These are phyloP conservation scores for Coemansia sp. DNA, from an alignment of 192 early-diverging fungal genomes.

Conservation along the genomic window DNA sequence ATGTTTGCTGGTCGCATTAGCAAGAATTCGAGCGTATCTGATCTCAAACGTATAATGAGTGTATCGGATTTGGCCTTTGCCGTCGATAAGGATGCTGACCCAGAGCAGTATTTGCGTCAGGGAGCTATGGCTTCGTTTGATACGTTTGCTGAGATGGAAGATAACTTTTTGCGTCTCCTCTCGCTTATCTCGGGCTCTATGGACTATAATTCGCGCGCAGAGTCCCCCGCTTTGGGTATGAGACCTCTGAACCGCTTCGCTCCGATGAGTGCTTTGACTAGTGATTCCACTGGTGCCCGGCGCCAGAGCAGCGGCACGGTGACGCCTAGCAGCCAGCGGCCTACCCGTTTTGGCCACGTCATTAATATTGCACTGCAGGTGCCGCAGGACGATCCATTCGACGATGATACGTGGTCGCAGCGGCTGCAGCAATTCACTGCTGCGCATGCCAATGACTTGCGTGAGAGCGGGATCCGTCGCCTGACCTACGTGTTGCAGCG, in stretches of 20 bases:
- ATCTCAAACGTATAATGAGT: constrained; percentile 70
- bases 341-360: constrained; percentile 71
- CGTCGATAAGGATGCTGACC: constrained; percentile 65
- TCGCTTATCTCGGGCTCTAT: constrained; percentile 59
- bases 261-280: constrained; percentile 51
- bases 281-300: background rate
- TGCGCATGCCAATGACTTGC: constrained; percentile 62
- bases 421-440: constrained; percentile 69
- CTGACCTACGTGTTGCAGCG: constrained; percentile 90
- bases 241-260: constrained; percentile 30
- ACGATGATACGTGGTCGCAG: constrained; percentile 71
- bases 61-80: constrained; percentile 83
- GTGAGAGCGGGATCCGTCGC: constrained; percentile 79
- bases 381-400: constrained; percentile 60
- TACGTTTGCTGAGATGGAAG: constrained; percentile 71
- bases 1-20: constrained; percentile 40
- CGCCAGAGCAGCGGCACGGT: constrained; percentile 28
- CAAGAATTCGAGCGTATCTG: constrained; percentile 40
- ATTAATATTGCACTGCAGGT: constrained; percentile 82
- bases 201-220: constrained; percentile 48
- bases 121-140: constrained; percentile 84
- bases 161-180: constrained; percentile 62
- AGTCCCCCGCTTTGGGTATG: constrained; percentile 50
- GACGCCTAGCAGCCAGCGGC: constrained; percentile 17
- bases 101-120: constrained; percentile 76